These are phyloP conservation scores for Panus rudis DNA, from an alignment of 768 basidiomycete genomes.

Conservation along the genomic window DNA sequence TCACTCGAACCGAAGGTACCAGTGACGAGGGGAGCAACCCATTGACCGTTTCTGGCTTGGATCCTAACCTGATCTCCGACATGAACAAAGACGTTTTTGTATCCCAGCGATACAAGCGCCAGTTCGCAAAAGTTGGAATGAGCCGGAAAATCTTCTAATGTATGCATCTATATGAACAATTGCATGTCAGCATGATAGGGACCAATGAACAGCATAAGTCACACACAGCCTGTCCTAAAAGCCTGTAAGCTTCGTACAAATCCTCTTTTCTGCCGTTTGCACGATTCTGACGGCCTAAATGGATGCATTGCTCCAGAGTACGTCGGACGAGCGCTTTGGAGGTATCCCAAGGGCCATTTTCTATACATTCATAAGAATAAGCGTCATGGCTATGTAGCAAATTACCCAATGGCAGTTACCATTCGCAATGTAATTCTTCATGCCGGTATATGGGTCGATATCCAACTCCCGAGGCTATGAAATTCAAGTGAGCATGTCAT, in stretches of 20 bases:
- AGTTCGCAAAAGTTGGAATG: slow-evolving; percentile 92
- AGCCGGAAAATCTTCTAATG: slow-evolving; percentile 81
- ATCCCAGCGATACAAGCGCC: slow-evolving; percentile 64
- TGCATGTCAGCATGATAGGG: background rate
- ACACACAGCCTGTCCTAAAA: slow-evolving; percentile 64
- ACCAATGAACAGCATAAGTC: slow-evolving; percentile 15
- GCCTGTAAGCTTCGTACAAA: slow-evolving; percentile 71
- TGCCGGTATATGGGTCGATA: slow-evolving; percentile 77
- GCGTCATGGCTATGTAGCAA: no score
- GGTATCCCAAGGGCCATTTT: slow-evolving; percentile 80
- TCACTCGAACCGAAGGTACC: slow-evolving; percentile 78
- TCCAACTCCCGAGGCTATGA: slow-evolving; percentile 71
- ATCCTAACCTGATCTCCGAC: slow-evolving; percentile 77
- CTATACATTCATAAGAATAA: slow-evolving; percentile 23
- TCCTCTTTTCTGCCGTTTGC: slow-evolving; percentile 53
- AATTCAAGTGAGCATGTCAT: background rate
- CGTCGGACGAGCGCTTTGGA: slow-evolving; percentile 73
- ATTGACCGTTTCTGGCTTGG: slow-evolving; percentile 64
- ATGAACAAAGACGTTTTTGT: slow-evolving; percentile 74
- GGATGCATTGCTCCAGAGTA: slow-evolving; percentile 71
- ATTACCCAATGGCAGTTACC: no score
- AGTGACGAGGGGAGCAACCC: slow-evolving; percentile 79
- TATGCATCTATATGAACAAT: slow-evolving; percentile 51
- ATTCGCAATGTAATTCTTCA: slow-evolving; percentile 96
- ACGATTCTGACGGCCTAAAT: slow-evolving; percentile 61